Evolutionary conservation across 495 filamentous ascomycete genomes (phyloP).

Genomic region (Xylaria acuta): DNA sequence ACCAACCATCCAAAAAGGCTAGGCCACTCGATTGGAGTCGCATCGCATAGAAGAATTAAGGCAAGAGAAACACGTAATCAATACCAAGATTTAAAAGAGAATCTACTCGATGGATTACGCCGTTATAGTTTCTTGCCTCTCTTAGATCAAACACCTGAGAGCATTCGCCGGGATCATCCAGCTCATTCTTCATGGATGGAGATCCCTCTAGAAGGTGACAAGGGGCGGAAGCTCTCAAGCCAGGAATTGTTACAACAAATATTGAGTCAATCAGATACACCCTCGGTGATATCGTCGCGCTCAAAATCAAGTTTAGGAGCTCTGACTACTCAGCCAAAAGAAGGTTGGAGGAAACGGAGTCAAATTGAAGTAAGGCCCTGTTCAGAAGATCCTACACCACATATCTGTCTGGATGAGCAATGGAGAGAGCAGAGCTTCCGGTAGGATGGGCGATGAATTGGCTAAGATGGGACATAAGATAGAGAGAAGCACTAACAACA

Average conservation of each 20-base stretch:
- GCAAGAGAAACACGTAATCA: not conserved
- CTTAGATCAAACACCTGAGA: constrained; percentile 10
- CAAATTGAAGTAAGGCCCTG: not conserved
- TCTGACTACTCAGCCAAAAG: not conserved
- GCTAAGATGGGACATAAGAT: not conserved
- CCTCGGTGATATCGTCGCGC: not conserved
- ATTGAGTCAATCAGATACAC: constrained; percentile 1
- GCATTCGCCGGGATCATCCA: not conserved
- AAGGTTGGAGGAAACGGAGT: not conserved
- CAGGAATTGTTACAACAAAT: constrained; percentile 19
- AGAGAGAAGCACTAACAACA: not conserved
- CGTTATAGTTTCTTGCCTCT: constrained; percentile 22
- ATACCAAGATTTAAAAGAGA: not conserved
- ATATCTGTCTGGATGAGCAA: constrained; percentile 16
- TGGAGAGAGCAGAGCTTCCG: not conserved
- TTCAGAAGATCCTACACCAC: constrained; percentile 14
- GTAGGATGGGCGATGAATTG: not conserved
- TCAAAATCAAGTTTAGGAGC: not conserved
- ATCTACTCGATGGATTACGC: not conserved
- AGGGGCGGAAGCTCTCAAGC: not conserved
- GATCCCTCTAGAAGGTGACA: not conserved
- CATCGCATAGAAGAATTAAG: constrained; percentile 15
- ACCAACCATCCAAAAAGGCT: not conserved
- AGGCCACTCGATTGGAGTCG: constrained; percentile 14
- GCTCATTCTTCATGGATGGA: not conserved